Base-by-base conservation (phyloP, 495 filamentous ascomycete genomes). In the Daldinia bambusicola region DNA sequence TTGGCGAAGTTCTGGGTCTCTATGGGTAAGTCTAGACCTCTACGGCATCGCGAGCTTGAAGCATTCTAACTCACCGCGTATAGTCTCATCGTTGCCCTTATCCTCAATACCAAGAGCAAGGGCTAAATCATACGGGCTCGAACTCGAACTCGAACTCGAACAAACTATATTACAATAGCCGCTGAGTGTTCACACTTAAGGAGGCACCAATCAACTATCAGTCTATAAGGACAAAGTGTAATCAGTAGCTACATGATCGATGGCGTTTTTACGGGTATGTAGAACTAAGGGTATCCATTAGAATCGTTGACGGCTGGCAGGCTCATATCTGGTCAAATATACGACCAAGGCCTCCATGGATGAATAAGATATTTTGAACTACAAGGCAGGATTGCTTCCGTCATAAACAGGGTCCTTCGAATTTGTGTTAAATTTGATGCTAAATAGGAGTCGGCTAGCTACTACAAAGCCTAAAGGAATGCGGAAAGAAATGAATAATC, bases 1-100 rank as follows among this genome's bases (percentile, higher is more conserved):
- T 99, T 77, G 95, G 92, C 55, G 95, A 99, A 85, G 95, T 99
- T 20, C 80, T 99, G 70, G 95, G 95, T 73, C 89, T 99, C 43
- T 99, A 99, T 76, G 96, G 96, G 91, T 96, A 87, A 70, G 91
- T 84, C 66, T 13, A 50, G 4, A 5, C 55, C 38, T 38, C 43
- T 41, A 43, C 37, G 0, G 5, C 48, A n/a, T 26, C 2, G 4
- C 10, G 4, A 1, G 9, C 2, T 2, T 7, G 4, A 1, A 12
- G 4, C 32, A 36, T 30, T 9, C 12, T 43, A 61, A n/a, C 77
- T 78, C 63, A 77, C 45, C 13, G 1, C 45, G 9, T 2, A 12
- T 51, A 80, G 78, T 57, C 82, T 85, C 51, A 85, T 85, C 36
- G 82, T 84, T 32, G 83, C 81, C 16, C 82, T 85, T 61, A 83